A percentile compares a stretch with the other conserved stretches of the same genome.
These are phyloP conservation scores for Pythium pectinolyticum DNA, from an alignment of 352 stramenopile genomes.

Conservation along the genomic window DNA sequence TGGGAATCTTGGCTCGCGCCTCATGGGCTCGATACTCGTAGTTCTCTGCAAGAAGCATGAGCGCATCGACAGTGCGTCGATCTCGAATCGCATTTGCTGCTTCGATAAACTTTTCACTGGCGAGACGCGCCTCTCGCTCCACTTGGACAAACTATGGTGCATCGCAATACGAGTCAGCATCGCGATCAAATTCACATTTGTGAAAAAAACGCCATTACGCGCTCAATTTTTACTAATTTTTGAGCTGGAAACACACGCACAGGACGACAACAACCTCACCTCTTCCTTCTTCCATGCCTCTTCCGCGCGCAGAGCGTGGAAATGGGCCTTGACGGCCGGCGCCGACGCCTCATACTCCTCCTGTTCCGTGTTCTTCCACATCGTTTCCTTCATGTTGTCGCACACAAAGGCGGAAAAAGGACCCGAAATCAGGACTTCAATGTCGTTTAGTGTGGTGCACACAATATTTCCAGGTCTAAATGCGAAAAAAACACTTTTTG, in stretches of 20 bases:
- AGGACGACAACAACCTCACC: constrained; percentile 20
- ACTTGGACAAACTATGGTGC: constrained; percentile 53
- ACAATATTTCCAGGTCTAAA: neutral
- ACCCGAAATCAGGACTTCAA: constrained; percentile 8
- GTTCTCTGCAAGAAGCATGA: constrained; percentile 73
- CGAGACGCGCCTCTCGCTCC: constrained; percentile 69
- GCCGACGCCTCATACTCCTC: constrained; percentile 74
- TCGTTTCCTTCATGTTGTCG: constrained; percentile 15
- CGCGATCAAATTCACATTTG: neutral
- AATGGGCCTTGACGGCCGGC: constrained; percentile 79
- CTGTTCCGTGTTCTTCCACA: constrained; percentile 60
- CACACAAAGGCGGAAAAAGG: neutral
- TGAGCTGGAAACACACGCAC: neutral
- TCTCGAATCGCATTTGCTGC: constrained; percentile 54
- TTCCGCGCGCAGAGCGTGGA: constrained; percentile 69
- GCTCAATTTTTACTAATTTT: neutral
- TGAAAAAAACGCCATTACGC: constrained; percentile 4
- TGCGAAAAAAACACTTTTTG: neutral
- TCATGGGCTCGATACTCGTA: constrained; percentile 78
- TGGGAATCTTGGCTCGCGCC: constrained; percentile 36
- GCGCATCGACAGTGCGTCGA: constrained; percentile 67
- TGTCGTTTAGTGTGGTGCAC: constrained; percentile 3
- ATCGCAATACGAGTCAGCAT: too few species aligned
- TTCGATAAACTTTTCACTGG: constrained; percentile 68
- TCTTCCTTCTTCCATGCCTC: constrained; percentile 60